Base-by-base conservation (phyloP, 257 asterid species). In the Plantago elongata region DNA sequence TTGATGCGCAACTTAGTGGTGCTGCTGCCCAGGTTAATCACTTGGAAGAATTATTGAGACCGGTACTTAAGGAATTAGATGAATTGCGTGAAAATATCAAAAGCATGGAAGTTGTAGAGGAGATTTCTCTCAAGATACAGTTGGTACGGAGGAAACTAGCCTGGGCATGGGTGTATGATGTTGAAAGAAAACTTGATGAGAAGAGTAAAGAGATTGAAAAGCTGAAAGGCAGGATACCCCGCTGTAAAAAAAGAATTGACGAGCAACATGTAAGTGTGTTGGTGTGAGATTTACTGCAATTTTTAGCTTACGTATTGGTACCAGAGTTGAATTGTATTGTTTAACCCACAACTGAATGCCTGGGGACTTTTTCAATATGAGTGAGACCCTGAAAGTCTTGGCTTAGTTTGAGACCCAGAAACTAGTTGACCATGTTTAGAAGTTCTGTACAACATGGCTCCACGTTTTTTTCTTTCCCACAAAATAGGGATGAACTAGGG, bases 151-250 rank as follows among this genome's bases (percentile, higher is more conserved):
- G 86, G 83, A 80, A 84, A 75, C 84, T 92, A 55, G 99, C 99
- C 69, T 92, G 99, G 99, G 79, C 97, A 63, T 78, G 81, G 87
- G 99, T 92, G 30, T 86, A 81, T 81, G 90, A 78, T 51, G 82
- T 79, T 37, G 95, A 87, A 64, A 79, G 69, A 75, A 67, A 84
- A 67, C 80, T 86, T 62, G 79, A 81, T 54, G 69, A 34, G 70
- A 81, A 93, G 57, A 72, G 29, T 46, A 75, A 78, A 59, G 7
- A 44, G 71, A 77, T 89, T 68, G 90, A 81, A 71, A 82, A 76
- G 82, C 70, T 78, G 62, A 75, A 74, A 71, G 81, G 76, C 63
- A 80, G 88, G 81, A 72, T 93, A 56, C 95, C 91, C 9, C 65
- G 67, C 59, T 81, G 90, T 70, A 95, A 93, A 78, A 68, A 60